Evolutionary conservation across 176 grass and related monocot species (phyloP).

Genomic region (Microstegium vimineum): DNA sequence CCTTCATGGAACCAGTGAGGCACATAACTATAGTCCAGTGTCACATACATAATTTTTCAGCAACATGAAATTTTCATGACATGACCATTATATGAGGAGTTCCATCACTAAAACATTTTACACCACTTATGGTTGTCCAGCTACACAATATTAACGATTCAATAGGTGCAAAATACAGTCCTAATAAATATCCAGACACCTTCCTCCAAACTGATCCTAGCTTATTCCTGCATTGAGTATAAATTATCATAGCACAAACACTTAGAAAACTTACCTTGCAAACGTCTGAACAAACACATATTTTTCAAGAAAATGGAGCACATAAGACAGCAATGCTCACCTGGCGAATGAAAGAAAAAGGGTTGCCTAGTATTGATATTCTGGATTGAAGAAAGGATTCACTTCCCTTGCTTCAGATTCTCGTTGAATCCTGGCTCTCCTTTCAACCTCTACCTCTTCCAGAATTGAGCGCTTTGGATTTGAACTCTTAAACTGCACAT

Average conservation of each 20-base stretch:
- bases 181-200: neutral
- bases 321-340: neutral
- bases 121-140: slow-evolving; percentile 17
- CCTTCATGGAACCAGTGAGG: neutral
- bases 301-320: neutral
- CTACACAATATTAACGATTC: neutral
- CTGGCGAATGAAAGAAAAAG: neutral
- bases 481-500: slow-evolving; percentile 50
- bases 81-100: neutral
- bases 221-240: neutral
- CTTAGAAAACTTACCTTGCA: neutral
- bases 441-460: slow-evolving; percentile 92
- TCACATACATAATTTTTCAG: neutral
- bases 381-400: slow-evolving; percentile 58
- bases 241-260: neutral
- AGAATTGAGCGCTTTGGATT: slow-evolving; percentile 64
- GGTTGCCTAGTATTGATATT: slow-evolving; percentile 35
- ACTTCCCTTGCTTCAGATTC: slow-evolving; percentile 56
- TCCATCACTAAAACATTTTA: slow-evolving; percentile 19
- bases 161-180: neutral
- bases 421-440: slow-evolving; percentile 50
- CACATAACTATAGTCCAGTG: neutral
- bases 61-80: neutral
- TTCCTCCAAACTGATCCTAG: neutral
- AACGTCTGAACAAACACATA: neutral